Evolutionary conservation across 371 early-diverging fungal species (phyloP), one percentile per base, ranked within the genome.

Genomic region (Lichtheimia ramosa): DNA sequence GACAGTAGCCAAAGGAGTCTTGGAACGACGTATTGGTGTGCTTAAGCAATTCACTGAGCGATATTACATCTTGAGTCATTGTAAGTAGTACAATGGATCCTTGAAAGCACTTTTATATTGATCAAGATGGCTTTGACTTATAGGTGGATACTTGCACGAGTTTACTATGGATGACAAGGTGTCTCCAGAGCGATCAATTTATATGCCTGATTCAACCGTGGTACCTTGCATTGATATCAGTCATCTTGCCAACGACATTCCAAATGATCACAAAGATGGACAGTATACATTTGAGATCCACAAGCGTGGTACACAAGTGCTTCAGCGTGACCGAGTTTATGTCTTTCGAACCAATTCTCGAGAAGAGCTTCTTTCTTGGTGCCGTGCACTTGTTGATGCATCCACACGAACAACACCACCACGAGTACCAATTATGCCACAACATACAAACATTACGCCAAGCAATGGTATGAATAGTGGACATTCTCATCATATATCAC

Each of bases 121-220:
- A 34, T 10, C 10, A 6, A 34, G 0, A 8, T 28, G 34, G 10
- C 6, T 34, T 1, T 34, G 34, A 34, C 5, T 21, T 8, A 18
- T 57, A 73, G 75, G 68, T 27, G 81, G 81, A 14, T 80, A 69
- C 50, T 54, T 80, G 5, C 77, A 80, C 54, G 69, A 80, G 28
- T 80, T 74, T 49, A 68, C 63, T 7, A 23, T 70, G 57, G 62
- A 67, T 43, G 73, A 77, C 41, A 70, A 73, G 21, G 68, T 71
- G 0, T 62, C 67, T 0, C 79, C 79, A 10, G 79, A 75, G 43
- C 66, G 69, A 16, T 73, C 74, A 0, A 62, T 73, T 20, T 75
- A 70, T 58, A 70, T 79, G 42, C 74, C 79, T 7, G 62, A 57
- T 4, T 59, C 63, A 0, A 65, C 61, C 0, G 58, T 74, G 49